Base-by-base conservation (phyloP, 805 yeast genomes). In the Wickerhamomyces canadensis region DNA sequence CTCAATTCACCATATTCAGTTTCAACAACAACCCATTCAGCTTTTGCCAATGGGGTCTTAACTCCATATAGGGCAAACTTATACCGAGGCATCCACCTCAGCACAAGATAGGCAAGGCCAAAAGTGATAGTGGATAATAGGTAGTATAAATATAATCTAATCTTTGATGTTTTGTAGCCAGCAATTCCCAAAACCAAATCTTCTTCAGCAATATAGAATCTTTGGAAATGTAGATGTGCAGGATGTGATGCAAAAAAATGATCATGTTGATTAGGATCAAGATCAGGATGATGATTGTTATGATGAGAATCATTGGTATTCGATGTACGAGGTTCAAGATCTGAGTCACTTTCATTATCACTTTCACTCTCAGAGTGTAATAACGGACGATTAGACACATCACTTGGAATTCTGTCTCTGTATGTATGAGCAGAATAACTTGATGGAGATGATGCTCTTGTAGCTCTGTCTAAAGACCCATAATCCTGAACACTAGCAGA, bases 171-270 rank as follows among this genome's bases (percentile, higher is more conserved):
- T 37, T 60, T 60, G 58, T 85, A 93, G 5, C 98, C 98, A 0
- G 97, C 98, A 44, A 93, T 84, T 43, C 95, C 96, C 42, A 93
- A 75, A 11, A 91, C 91, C 52, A 93, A 66, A 64, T 93, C 99
- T 57, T 93, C 98, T 58, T 93, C 98, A 0, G 96, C 89, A 43
- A 93, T 74, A 58, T 91, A 93, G 58, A 84, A 87, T 40, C 96
- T 70, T 61, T 93, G 99, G 47, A 69, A 72, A 38, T 64, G 65
- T 34, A 70, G 59, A 11, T 47, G 59, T 0, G 84, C 70, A n/a
- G 62, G 52, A 17, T 66, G 62, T 8, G 57, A 40, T 4, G 70
- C 64, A 48, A 62, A 75, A 40, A 65, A 63, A 38, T 62, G 63
- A 31, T 72, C 74, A 43, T 72, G 76, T 28, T 57, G 49, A 4